Evolutionary conservation across 192 early-diverging fungal species (phyloP).

Genomic region (Anaeromyces robustus): DNA sequence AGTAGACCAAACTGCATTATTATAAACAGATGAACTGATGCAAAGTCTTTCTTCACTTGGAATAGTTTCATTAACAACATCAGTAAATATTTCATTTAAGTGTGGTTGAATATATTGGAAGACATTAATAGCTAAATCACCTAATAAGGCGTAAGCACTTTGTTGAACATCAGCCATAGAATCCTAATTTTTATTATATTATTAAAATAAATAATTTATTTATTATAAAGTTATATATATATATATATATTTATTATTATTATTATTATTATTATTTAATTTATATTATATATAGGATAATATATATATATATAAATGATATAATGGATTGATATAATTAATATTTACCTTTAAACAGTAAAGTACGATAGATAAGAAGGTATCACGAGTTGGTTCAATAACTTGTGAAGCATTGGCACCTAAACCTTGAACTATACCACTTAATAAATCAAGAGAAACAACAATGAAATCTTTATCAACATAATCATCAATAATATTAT

Average conservation of each 20-base stretch:
- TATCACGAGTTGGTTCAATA: neutral
- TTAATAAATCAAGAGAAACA: conserved; percentile 86
- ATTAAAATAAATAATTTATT: neutral
- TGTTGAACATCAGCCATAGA: conserved; percentile 72
- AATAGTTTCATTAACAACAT: conserved; percentile 56
- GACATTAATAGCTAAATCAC: conserved; percentile 85
- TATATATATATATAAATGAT: too few relatives aligned
- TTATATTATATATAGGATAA: too few relatives aligned
- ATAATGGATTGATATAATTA: too few relatives aligned
- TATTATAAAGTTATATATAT: neutral
- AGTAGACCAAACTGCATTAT: conserved; percentile 95
- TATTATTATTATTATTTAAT: too few relatives aligned
- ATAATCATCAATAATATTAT: neutral
- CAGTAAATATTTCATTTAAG: conserved; percentile 63
- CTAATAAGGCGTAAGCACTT: conserved; percentile 87
- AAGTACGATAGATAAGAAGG: neutral
- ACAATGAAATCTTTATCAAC: conserved; percentile 90
- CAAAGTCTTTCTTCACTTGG: conserved; percentile 40
- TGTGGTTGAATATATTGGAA: conserved; percentile 71
- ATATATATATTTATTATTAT: too few relatives aligned
- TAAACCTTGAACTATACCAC: conserved; percentile 84
- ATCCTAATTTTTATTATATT: conserved; percentile 14
- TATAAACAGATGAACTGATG: conserved; percentile 32
- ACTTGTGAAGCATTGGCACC: conserved; percentile 28
- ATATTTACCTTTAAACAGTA: neutral